Conservation (phyloP, 2,329 filamentous ascomycete genomes). For the Xylaria sp. region DNA sequence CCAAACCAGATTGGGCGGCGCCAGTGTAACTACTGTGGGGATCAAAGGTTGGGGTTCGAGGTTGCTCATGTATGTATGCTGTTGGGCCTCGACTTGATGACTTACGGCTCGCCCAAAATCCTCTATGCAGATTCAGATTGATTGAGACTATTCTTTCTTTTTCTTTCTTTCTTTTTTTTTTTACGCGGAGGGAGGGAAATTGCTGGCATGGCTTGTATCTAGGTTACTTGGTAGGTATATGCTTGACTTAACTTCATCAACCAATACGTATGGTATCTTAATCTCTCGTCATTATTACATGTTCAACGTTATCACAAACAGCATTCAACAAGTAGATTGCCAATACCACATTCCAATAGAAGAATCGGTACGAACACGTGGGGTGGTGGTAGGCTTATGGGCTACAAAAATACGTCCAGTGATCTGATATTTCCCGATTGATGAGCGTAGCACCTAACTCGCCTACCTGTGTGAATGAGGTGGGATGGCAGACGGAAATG, state of each 20-base stretch:
- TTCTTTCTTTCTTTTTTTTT: too few relatives aligned
- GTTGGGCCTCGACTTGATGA: neutral
- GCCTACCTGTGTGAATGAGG: neutral
- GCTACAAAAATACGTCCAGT: neutral
- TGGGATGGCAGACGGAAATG: neutral
- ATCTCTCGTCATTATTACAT: too few relatives aligned
- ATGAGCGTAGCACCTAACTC: neutral
- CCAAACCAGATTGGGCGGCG: neutral
- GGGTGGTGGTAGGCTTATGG: neutral
- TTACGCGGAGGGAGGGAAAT: too few relatives aligned
- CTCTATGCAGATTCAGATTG: neutral
- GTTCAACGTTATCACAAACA: neutral
- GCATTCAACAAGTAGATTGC: neutral
- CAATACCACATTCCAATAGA: neutral
- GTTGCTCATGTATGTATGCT: neutral
- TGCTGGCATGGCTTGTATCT: too few relatives aligned
- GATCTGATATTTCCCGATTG: neutral
- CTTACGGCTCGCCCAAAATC: neutral
- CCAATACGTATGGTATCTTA: too few relatives aligned
- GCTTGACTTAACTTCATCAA: too few relatives aligned
- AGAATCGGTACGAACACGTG: neutral
- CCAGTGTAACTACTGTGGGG: neutral
- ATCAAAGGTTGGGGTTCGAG: neutral
- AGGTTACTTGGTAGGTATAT: too few relatives aligned
- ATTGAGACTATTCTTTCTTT: neutral